A percentile compares a stretch with the other conserved stretches of the same genome.
These are phyloP conservation scores for Ustilago nuda DNA, from an alignment of 1,284 basidiomycete genomes.

Conservation along the genomic window DNA sequence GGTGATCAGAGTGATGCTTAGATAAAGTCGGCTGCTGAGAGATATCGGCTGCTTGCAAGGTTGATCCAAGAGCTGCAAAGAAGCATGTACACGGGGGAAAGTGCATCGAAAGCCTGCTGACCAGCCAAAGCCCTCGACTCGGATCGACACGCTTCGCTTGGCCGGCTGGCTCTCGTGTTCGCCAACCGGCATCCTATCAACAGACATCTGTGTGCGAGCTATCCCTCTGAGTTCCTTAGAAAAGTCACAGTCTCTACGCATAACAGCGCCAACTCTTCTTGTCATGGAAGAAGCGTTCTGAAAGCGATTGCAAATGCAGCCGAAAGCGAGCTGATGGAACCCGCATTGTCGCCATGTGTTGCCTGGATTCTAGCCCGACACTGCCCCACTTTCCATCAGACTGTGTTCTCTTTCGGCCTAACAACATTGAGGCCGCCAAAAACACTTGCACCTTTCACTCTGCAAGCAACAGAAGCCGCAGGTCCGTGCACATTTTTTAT, in stretches of 20 bases:
- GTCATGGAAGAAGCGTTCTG: too few species aligned
- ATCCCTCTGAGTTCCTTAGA: too few species aligned
- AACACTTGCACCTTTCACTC: background rate
- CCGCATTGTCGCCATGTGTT: background rate
- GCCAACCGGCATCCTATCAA: background rate
- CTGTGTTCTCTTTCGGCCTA: background rate
- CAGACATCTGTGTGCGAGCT: background rate
- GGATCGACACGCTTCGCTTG: slow-evolving; percentile 16
- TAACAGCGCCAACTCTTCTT: too few species aligned
- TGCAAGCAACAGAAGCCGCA: background rate
- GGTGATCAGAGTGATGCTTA: background rate
- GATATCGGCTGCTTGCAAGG: background rate
- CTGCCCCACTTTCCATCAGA: background rate
- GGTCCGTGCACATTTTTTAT: background rate
- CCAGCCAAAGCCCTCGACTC: slow-evolving; percentile 9
- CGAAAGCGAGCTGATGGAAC: too few species aligned
- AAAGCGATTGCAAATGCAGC: too few species aligned
- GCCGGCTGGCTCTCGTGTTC: slow-evolving; percentile 6
- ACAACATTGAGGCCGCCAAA: background rate
- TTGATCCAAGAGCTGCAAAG: background rate
- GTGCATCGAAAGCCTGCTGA: slow-evolving; percentile 1
- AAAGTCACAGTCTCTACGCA: too few species aligned
- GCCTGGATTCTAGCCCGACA: background rate
- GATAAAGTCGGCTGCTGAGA: background rate
- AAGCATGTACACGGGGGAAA: background rate